Evolutionary conservation across 768 basidiomycete genomes (phyloP).

Genomic region (Tricholoma bakamatsutake): DNA sequence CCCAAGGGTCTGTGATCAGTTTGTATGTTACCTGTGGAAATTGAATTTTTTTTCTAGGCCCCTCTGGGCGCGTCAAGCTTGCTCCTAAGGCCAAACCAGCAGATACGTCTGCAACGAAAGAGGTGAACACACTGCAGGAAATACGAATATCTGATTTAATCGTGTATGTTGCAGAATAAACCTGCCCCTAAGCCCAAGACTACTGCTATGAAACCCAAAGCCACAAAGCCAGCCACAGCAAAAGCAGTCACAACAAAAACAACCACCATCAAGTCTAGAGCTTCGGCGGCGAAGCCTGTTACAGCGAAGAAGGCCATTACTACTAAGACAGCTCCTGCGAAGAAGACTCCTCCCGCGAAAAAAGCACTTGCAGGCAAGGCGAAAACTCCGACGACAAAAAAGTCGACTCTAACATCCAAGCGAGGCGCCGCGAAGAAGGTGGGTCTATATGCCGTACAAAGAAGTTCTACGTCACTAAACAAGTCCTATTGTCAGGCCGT

Average conservation of each 20-base stretch:
- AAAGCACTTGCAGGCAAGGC: conserved; percentile 16
- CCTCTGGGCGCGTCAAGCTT: conserved; percentile 72
- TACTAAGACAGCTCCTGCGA: conserved; percentile 14
- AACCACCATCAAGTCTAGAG: conserved; percentile 23
- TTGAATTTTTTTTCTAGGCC: conserved; percentile 31
- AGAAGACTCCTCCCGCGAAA: conserved; percentile 17
- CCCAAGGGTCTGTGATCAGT: conserved; percentile 65
- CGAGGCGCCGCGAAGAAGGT: conserved; percentile 40
- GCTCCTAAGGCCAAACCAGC: conserved; percentile 43
- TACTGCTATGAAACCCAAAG: conserved; percentile 22
- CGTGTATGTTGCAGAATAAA: conserved; percentile 24
- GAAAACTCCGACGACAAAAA: conserved; percentile 31
- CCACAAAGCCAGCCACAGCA: conserved; percentile 16
- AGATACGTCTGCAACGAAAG: conserved; percentile 33
- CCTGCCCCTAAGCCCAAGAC: conserved; percentile 33
- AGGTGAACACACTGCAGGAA: conserved; percentile 23
- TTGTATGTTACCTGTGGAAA: background rate
- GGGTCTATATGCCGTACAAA: background rate
- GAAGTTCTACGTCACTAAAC: background rate
- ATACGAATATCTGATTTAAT: conserved; percentile 8
- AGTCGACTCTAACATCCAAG: conserved; percentile 34
- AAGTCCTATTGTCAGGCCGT: conserved; percentile 25
- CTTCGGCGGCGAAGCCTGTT: conserved; percentile 27
- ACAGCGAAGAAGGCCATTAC: conserved; percentile 25
- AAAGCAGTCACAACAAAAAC: conserved; percentile 21